Base-by-base conservation (phyloP, 2,329 filamentous ascomycete genomes). In the Leptographium procerum region DNA sequence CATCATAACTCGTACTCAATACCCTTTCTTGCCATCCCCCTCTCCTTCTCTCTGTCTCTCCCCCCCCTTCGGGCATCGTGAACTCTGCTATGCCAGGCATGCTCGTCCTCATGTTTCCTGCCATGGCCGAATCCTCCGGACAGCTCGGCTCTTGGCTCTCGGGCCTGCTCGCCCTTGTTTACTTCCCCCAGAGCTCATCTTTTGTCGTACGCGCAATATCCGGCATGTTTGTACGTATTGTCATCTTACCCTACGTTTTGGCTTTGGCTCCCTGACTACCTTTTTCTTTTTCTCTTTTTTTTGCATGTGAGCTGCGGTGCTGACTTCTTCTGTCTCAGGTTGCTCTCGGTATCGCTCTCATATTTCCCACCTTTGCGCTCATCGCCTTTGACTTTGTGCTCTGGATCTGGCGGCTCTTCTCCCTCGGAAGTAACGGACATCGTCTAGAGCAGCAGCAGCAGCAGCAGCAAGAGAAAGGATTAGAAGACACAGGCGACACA, bases 301-400 rank as follows among this genome's bases (percentile, higher is more conserved):
- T 10, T 33, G 6, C 31, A n/a, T n/a, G n/a, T n/a, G n/a, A n/a
- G n/a, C n/a, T n/a, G n/a, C 36, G 5, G n/a, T 43, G 40, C 40
- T 43, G 40, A 26, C 36, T 45, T 34, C 51, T 19, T 9, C 7
- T 22, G 14, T 31, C 7, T 13, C 40, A 79, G 76, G 68, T 75
- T 56, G 69, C 69, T 3, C 68, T 80, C 26, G 75, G 77, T 40
- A 66, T 80, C 0, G 67, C 76, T 11, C 73, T 79, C 50, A 69
- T 75, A 48, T 60, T 77, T 0, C 80, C 80, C 2, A 67, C 80
- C 33, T 59, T 74, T 33, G 66, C 72, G n/a, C 67, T 82, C 33
- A 71, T 83, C 59, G 61, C 73, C 33, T 74, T 80, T 63, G 80
- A 83, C 65, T 65, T 83, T 54, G 66, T 69, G 29, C 70, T 83